These are phyloP conservation scores for Penicillium psychrosexuale DNA, from an alignment of 2,329 filamentous ascomycete species.

Conservation along the genomic window DNA sequence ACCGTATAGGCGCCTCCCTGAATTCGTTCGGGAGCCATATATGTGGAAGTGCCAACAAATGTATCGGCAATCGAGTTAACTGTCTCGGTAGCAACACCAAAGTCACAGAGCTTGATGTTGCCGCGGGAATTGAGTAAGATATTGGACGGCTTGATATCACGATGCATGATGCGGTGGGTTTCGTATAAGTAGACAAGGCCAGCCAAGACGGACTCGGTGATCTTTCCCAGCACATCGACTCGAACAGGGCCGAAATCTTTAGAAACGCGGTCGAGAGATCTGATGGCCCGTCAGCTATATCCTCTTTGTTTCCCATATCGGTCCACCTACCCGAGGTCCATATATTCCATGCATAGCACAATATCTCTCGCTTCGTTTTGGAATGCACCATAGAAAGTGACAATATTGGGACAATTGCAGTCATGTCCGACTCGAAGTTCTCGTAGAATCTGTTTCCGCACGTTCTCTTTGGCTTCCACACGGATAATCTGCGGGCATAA, in stretches of 20 bases:
- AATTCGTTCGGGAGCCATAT: constrained; percentile 98
- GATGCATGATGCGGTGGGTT: constrained; percentile 96
- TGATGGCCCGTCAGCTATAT: constrained; percentile 41
- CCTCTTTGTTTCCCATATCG: constrained; percentile 2
- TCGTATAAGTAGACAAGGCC: constrained; percentile 94
- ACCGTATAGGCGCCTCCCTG: constrained; percentile 96
- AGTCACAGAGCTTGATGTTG: constrained; percentile 95
- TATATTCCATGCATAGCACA: constrained; percentile 99
- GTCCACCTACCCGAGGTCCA: constrained; percentile 88
- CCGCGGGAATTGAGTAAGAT: constrained; percentile 93
- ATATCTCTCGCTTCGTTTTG: constrained; percentile 96
- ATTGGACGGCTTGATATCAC: constrained; percentile 98
- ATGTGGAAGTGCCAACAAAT: constrained; percentile 96
- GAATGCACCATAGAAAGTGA: constrained; percentile 96
- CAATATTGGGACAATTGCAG: constrained; percentile 94
- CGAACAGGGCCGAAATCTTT: constrained; percentile 92
- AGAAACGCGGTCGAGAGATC: constrained; percentile 88
- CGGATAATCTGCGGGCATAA: constrained; percentile 74
- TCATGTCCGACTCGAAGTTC: constrained; percentile 98
- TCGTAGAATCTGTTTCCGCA: constrained; percentile 93
- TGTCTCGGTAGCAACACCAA: constrained; percentile 95
- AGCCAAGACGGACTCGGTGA: constrained; percentile 89
- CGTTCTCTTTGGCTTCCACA: constrained; percentile 95
- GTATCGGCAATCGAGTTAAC: constrained; percentile 98
- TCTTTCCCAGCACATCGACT: constrained; percentile 95